Conservation (phyloP, 495 filamentous ascomycete genomes). For the Daldinia bambusicola region DNA sequence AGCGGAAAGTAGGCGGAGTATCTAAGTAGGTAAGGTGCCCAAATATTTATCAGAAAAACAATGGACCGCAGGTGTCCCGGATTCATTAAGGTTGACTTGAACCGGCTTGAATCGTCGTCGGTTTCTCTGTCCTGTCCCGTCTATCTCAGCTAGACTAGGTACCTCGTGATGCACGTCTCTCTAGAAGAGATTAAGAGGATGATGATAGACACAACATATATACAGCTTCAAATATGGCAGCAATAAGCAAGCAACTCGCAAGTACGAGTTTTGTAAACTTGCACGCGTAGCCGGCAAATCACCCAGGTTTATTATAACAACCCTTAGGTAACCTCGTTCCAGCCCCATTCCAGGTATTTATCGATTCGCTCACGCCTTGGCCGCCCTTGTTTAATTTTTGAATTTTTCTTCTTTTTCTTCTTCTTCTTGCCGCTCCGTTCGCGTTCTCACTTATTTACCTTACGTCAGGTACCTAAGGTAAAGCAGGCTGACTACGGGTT, state of each 20-base stretch:
- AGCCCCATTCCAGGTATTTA: background rate
- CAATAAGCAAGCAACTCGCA: background rate
- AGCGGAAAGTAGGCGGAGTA: background rate
- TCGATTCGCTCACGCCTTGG: background rate
- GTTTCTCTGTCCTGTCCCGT: constrained; percentile 7
- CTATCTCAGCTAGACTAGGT: constrained; percentile 20
- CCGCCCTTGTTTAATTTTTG: background rate
- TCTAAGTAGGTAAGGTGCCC: too few species aligned
- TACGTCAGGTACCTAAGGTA: too few species aligned
- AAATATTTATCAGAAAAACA: background rate
- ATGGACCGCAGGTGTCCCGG: background rate
- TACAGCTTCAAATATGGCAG: constrained; percentile 24
- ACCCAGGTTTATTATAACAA: background rate
- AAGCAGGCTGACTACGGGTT: background rate
- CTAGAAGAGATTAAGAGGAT: background rate
- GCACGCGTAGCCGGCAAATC: background rate
- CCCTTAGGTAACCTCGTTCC: background rate
- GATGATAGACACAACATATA: constrained; percentile 25
- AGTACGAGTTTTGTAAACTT: background rate
- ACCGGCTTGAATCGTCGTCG: background rate
- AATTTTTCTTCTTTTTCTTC: background rate
- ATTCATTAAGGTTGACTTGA: background rate
- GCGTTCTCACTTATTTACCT: background rate
- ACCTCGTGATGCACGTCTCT: constrained; percentile 12
- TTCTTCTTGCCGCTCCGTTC: background rate